phyloP scores from a whole-genome alignment of 2,329 filamentous ascomycete species.

The Lasiodiplodia hormozganensis region DNA sequence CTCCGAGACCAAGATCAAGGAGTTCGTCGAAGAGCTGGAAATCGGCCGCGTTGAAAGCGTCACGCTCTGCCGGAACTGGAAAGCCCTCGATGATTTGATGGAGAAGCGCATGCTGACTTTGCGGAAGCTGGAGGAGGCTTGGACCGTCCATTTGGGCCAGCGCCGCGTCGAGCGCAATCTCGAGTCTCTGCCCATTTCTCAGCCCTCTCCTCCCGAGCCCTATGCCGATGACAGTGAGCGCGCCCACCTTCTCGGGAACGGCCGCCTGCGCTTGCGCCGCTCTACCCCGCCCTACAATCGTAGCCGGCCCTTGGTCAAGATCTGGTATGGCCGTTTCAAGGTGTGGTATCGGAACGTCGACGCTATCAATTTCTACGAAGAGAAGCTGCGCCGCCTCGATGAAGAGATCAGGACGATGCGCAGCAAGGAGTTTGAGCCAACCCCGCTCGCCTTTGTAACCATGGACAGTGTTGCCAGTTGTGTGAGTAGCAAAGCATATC shows the following conservation, averaged over 20 bases:
- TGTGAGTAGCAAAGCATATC: slow-evolving; percentile 12
- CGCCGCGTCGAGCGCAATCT: slow-evolving; percentile 56
- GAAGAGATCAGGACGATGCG: slow-evolving; percentile 74
- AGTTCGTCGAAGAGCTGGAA: slow-evolving; percentile 83
- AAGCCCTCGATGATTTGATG: slow-evolving; percentile 77
- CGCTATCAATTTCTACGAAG: slow-evolving; percentile 93
- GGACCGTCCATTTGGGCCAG: slow-evolving; percentile 77
- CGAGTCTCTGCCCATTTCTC: slow-evolving; percentile 58
- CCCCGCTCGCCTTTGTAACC: slow-evolving; percentile 90
- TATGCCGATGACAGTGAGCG: slow-evolving; percentile 59
- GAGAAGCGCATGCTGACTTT: slow-evolving; percentile 69
- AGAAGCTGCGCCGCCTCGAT: slow-evolving; percentile 80
- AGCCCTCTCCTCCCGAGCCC: slow-evolving; percentile 50
- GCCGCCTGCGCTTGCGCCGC: not conserved
- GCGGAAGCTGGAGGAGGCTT: slow-evolving; percentile 79
- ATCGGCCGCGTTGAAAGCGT: slow-evolving; percentile 92
- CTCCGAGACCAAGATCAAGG: slow-evolving; percentile 81
- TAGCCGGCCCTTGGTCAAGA: slow-evolving; percentile 69
- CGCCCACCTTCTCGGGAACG: slow-evolving; percentile 62
- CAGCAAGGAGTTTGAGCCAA: slow-evolving; percentile 76
- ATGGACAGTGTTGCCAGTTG: slow-evolving; percentile 93
- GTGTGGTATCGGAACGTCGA: slow-evolving; percentile 78
- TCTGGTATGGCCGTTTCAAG: slow-evolving; percentile 81
- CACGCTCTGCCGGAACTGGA: slow-evolving; percentile 87
- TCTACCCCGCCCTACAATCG: slow-evolving; percentile 47